Base-by-base conservation (phyloP, 2,329 filamentous ascomycete species). In the Fulvia fulva region DNA sequence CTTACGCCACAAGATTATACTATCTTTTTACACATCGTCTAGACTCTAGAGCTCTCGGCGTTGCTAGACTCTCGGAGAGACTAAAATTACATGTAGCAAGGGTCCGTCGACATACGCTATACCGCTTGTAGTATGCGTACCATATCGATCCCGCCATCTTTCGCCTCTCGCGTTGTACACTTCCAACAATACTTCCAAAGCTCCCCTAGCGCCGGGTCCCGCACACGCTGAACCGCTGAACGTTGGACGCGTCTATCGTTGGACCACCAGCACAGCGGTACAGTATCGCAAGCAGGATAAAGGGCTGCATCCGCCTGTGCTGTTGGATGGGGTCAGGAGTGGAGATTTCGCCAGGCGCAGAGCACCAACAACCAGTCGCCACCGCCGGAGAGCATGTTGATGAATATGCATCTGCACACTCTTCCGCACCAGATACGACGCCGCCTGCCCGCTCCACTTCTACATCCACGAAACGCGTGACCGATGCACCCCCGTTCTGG, bases 401-500 rank as follows among this genome's bases (percentile, higher is more conserved):
- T n/a, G 37, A 41, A n/a, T n/a, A 6, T 19, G 37, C 37, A 19
- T 41, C 28, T 32, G 51, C 44, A 56, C n/a, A 19, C 46, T 19
- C 19, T 28, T 12, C 47, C 16, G 23, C 47, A 50, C 5, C 47
- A 50, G 16, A 14, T n/a, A 26, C 53, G 47, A 56, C 51, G 54
- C 50, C 53, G 51, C 47, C 56, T 30, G 49, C 37, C 50, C 43
- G 16, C 19, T 54, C 54, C 32, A n/a, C n/a, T n/a, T n/a, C n/a
- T n/a, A n/a, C n/a, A n/a, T n/a, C n/a, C n/a, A 44, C 51, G 23
- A 53, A 46, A 49, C 53, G 57, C 59, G 63, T 58, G 52, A 65
- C 62, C 11, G 63, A 68, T 56, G 70, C 77, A 26, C 79, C 79
- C 49, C 77, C 77, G 6, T 81, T 77, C 70, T 81, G 79, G 78